Conservation (phyloP, 1,139 yeast genomes). For the Suhomyces terraborum region DNA sequence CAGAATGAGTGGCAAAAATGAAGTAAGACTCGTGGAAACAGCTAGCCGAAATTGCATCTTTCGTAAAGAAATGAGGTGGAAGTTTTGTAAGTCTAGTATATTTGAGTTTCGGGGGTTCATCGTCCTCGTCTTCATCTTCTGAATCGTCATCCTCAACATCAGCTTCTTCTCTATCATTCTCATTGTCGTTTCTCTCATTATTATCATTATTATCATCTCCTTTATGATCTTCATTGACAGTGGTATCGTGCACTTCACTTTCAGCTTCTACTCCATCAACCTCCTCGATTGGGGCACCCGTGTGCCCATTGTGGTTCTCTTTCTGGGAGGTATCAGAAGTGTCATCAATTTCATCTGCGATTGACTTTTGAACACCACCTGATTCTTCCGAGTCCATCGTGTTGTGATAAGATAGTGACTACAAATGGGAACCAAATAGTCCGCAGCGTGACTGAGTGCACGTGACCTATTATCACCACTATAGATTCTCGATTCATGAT, state of each 20-base stretch:
- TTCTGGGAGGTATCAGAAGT: not conserved
- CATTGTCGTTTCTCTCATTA: not conserved
- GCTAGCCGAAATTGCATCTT: constrained; percentile 78
- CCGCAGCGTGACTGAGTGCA: not conserved
- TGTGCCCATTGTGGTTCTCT: not conserved
- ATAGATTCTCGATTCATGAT: not conserved
- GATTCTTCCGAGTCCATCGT: not conserved
- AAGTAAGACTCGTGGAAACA: constrained; percentile 58
- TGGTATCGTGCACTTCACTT: not conserved
- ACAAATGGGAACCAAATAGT: not conserved
- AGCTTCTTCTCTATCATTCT: not conserved
- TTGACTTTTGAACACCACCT: not conserved
- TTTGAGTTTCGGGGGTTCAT: constrained; percentile 69
- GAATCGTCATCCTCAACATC: constrained; percentile 11
- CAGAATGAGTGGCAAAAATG: constrained; percentile 89
- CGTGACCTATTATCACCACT: not conserved
- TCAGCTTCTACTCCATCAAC: not conserved
- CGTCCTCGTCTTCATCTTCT: constrained; percentile 35
- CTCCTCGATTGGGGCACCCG: not conserved
- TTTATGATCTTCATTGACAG: not conserved
- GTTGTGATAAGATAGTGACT: not conserved
- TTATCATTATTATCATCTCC: not conserved
- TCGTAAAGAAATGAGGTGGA: constrained; percentile 65
- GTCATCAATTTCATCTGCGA: not conserved
- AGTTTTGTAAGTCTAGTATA: constrained; percentile 65